Evolutionary conservation across 2,329 filamentous ascomycete genomes (phyloP).

Genomic region (Keithomyces neogunnii): DNA sequence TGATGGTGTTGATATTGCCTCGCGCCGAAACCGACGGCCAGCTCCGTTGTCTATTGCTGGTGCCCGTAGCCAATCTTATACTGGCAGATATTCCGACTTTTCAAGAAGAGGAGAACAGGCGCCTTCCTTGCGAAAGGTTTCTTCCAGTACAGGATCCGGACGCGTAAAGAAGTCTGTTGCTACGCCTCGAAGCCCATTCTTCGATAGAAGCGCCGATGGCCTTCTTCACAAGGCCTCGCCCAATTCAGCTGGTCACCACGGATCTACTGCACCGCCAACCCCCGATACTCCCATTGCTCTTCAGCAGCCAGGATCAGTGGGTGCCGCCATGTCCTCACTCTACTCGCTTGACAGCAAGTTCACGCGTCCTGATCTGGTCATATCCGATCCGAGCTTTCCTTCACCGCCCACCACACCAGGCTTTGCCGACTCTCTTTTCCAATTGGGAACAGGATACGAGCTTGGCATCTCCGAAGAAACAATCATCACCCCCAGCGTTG

Average conservation of each 20-base stretch:
- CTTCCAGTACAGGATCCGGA: conserved; percentile 37
- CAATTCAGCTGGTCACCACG: conserved; percentile 25
- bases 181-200: conserved; percentile 28
- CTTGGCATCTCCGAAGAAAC: conserved; percentile 36
- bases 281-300: conserved; percentile 38
- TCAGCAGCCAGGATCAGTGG: conserved; percentile 27
- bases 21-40: conserved; percentile 37
- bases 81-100: conserved; percentile 42
- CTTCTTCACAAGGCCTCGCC: conserved; percentile 36
- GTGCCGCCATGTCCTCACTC: conserved; percentile 28
- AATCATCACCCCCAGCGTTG: conserved; percentile 38
- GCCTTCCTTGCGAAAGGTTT: conserved; percentile 44
- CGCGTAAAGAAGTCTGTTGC: conserved; percentile 23
- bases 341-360: conserved; percentile 23
- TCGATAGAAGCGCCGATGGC: conserved; percentile 37
- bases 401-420: conserved; percentile 47
- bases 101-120: conserved; percentile 34
- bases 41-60: conserved; percentile 38
- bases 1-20: conserved; percentile 44
- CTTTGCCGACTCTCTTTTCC: conserved; percentile 31
- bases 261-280: conserved; percentile 38
- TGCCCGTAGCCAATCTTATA: conserved; percentile 31
- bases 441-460: conserved; percentile 30
- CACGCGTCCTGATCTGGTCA: conserved; percentile 17
- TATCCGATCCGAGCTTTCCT: conserved; percentile 37